Evolutionary conservation across 2,329 filamentous ascomycete species (phyloP).

Genomic region (Chrysoporthe deuterocubensis): DNA sequence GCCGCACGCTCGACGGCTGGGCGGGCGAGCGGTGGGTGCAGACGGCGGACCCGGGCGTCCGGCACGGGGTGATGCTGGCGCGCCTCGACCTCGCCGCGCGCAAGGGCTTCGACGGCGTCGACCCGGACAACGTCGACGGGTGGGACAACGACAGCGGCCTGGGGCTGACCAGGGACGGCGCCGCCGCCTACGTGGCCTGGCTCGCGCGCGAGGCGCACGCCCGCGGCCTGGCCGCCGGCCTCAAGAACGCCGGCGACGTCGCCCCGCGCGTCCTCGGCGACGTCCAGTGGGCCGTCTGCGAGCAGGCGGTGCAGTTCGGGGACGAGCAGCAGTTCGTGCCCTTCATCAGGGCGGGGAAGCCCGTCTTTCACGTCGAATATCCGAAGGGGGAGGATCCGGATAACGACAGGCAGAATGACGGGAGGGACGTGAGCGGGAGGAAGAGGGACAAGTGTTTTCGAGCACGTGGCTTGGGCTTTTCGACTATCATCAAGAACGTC

Average conservation of each 20-base stretch:
- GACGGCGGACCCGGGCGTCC: slow-evolving; percentile 51
- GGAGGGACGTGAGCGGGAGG: slow-evolving; percentile 46
- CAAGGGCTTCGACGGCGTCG: slow-evolving; percentile 62
- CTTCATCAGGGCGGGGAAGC: slow-evolving; percentile 57
- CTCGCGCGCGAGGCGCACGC: slow-evolving; percentile 51
- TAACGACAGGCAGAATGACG: slow-evolving; percentile 23
- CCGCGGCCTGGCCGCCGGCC: slow-evolving; percentile 53
- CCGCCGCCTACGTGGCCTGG: slow-evolving; percentile 54
- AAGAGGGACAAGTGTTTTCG: slow-evolving; percentile 32
- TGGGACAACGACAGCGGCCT: slow-evolving; percentile 59
- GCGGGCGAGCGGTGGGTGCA: slow-evolving; percentile 61
- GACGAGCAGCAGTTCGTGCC: slow-evolving; percentile 55
- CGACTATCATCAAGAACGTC: slow-evolving; percentile 29
- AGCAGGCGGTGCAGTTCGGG: slow-evolving; percentile 57
- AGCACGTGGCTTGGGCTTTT: slow-evolving; percentile 29
- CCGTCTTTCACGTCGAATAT: slow-evolving; percentile 67
- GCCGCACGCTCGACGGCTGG: slow-evolving; percentile 57
- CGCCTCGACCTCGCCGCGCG: slow-evolving; percentile 53
- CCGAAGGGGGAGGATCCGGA: slow-evolving; percentile 44
- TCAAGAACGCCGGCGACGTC: slow-evolving; percentile 61
- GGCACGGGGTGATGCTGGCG: slow-evolving; percentile 53
- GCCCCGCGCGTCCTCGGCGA: slow-evolving; percentile 41
- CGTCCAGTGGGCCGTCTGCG: slow-evolving; percentile 61
- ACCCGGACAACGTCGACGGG: slow-evolving; percentile 63
- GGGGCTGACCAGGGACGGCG: slow-evolving; percentile 50